A percentile compares a stretch with the other conserved stretches of the same genome.
phyloP scores from a whole-genome alignment of 345 rosid species.

The Gossypium bickii region DNA sequence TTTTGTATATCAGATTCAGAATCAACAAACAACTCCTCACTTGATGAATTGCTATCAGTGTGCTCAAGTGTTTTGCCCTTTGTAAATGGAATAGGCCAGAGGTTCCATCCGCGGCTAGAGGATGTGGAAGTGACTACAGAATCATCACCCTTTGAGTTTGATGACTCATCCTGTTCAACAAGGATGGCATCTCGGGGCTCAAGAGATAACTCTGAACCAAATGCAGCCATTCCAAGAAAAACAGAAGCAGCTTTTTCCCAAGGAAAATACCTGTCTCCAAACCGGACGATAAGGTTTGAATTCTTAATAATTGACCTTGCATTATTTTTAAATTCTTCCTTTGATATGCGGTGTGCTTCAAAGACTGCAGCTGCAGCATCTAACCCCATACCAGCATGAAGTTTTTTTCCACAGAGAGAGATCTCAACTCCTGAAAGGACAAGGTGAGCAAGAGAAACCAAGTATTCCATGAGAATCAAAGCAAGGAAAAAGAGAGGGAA shows the following conservation, averaged over 20 bases:
- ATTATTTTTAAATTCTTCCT: neutral
- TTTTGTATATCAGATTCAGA: constrained; percentile 57
- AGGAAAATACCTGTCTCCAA: neutral
- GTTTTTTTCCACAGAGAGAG: neutral
- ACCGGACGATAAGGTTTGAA: neutral
- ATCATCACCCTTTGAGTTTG: constrained; percentile 37
- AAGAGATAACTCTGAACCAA: constrained; percentile 54
- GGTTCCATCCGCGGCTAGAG: constrained; percentile 73
- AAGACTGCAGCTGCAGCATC: neutral
- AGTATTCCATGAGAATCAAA: constrained; percentile 17
- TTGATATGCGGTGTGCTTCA: neutral
- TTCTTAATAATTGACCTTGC: neutral
- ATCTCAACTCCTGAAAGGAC: constrained; percentile 42
- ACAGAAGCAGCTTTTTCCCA: neutral
- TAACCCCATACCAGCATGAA: neutral
- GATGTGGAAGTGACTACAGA: constrained; percentile 40
- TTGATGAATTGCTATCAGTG: constrained; percentile 49
- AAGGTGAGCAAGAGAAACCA: constrained; percentile 15
- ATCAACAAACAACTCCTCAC: constrained; percentile 76
- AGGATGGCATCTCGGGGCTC: constrained; percentile 56
- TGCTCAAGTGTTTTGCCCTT: constrained; percentile 74
- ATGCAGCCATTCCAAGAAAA: neutral
- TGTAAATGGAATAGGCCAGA: constrained; percentile 85
- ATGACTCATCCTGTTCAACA: constrained; percentile 45
- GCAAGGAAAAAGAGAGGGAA: neutral